These are phyloP conservation scores for Wickerhamomyces sp. DNA, from an alignment of 1,139 yeast species.

Conservation along the genomic window DNA sequence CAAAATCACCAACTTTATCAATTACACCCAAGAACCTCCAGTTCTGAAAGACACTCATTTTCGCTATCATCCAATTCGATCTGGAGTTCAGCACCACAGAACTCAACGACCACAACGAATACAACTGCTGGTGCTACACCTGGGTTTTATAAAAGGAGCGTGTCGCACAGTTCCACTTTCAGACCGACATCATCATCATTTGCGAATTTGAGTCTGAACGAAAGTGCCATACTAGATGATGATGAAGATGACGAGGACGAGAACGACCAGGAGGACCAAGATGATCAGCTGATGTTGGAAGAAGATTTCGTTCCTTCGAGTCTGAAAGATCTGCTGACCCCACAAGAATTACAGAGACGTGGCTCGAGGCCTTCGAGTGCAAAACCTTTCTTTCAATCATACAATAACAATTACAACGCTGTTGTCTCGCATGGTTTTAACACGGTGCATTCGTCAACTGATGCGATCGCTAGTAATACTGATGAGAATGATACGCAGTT, in stretches of 20 bases:
- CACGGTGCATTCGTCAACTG: slow-evolving; percentile 3
- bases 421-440: not conserved
- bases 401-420: not conserved
- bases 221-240: slow-evolving; percentile 39
- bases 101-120: not conserved
- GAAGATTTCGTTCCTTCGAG: slow-evolving; percentile 80
- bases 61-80: slow-evolving; percentile 21
- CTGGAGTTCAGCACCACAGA: slow-evolving; percentile 12
- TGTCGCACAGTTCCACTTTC: slow-evolving; percentile 14
- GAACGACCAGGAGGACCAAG: slow-evolving; percentile 22
- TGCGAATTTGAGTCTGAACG: slow-evolving; percentile 20
- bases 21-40: slow-evolving; percentile 15
- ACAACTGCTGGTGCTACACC: slow-evolving; percentile 1
- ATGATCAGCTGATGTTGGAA: slow-evolving; percentile 35
- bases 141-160: slow-evolving; percentile 10
- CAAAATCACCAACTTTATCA: too few species aligned
- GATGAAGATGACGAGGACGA: slow-evolving; percentile 28
- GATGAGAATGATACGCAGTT: slow-evolving; percentile 20
- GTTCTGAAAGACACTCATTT: slow-evolving; percentile 11
- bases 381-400: slow-evolving; percentile 5
- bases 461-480: slow-evolving; percentile 2
- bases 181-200: slow-evolving; percentile 7
- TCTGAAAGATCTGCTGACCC: slow-evolving; percentile 68
- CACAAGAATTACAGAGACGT: slow-evolving; percentile 66
- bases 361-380: slow-evolving; percentile 56